Conservation (phyloP, 768 basidiomycete genomes). For the Agaricus subrufescens region DNA sequence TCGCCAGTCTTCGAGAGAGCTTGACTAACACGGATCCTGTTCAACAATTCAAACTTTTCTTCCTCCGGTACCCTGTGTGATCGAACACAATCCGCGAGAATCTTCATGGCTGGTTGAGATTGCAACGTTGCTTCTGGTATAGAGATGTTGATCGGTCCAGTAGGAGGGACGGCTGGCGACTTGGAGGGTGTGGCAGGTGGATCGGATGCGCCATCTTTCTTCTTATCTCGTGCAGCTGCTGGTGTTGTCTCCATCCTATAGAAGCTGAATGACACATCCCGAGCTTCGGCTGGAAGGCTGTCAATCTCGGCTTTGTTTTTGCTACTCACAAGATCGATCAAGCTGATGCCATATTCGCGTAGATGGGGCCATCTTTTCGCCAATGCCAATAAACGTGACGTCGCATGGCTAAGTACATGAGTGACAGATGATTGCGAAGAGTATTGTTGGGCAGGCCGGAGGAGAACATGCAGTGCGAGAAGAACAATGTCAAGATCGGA, state of each 20-base stretch:
- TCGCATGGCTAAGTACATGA: slow-evolving; percentile 76
- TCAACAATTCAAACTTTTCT: slow-evolving; percentile 86
- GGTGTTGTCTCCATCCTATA: slow-evolving; percentile 53
- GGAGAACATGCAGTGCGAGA: slow-evolving; percentile 75
- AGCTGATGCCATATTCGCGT: slow-evolving; percentile 74
- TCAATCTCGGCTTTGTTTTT: slow-evolving; percentile 51
- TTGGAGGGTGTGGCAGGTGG: slow-evolving; percentile 37
- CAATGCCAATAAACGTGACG: slow-evolving; percentile 74
- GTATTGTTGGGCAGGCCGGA: slow-evolving; percentile 94
- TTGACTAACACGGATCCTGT: slow-evolving; percentile 78
- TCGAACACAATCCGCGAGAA: slow-evolving; percentile 72
- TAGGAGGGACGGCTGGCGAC: slow-evolving; percentile 24
- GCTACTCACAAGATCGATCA: slow-evolving; percentile 64
- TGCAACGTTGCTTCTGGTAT: slow-evolving; percentile 58
- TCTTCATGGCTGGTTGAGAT: slow-evolving; percentile 63
- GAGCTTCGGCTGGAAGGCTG: slow-evolving; percentile 63
- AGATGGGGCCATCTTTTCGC: slow-evolving; percentile 82
- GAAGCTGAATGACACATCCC: slow-evolving; percentile 79
- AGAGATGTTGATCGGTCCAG: slow-evolving; percentile 57
- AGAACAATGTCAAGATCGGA: slow-evolving; percentile 88
- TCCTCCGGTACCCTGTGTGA: slow-evolving; percentile 65
- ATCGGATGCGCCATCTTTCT: slow-evolving; percentile 38
- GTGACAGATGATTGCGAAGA: slow-evolving; percentile 83
- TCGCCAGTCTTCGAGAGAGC: slow-evolving; percentile 56
- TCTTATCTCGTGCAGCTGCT: slow-evolving; percentile 36